Evolutionary conservation across 306 rosid genomes (phyloP).

Genomic region (Astragalus glycyphyllos): DNA sequence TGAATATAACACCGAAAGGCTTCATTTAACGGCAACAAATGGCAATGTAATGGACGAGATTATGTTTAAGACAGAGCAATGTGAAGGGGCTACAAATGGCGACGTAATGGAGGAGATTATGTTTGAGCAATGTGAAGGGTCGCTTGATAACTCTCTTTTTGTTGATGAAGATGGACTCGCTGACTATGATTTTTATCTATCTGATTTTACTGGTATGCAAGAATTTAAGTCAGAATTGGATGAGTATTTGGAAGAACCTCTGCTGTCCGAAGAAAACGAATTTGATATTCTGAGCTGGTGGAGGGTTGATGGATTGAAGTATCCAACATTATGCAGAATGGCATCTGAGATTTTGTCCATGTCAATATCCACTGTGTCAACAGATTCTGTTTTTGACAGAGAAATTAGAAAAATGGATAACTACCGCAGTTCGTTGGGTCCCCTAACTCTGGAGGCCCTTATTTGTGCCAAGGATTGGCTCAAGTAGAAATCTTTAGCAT

Average conservation of each 20-base stretch:
- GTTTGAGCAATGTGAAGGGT: slow-evolving; percentile 56
- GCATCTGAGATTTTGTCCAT: slow-evolving; percentile 88
- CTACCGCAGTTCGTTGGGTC: slow-evolving; percentile 61
- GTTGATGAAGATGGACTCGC: slow-evolving; percentile 62
- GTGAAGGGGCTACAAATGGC: slow-evolving; percentile 39
- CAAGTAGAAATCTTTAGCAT: slow-evolving; percentile 49
- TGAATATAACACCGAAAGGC: slow-evolving; percentile 64
- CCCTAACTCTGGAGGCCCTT: slow-evolving; percentile 80
- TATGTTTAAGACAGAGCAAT: slow-evolving; percentile 55
- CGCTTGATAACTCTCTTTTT: slow-evolving; percentile 57
- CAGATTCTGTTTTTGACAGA: slow-evolving; percentile 75
- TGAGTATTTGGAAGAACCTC: slow-evolving; percentile 82
- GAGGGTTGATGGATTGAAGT: slow-evolving; percentile 63
- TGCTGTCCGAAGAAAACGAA: slow-evolving; percentile 49
- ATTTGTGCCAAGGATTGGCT: slow-evolving; percentile 88
- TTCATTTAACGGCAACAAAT: slow-evolving; percentile 54
- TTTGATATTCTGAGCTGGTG: slow-evolving; percentile 88
- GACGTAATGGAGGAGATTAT: slow-evolving; percentile 45
- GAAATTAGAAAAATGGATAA: slow-evolving; percentile 66
- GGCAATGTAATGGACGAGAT: slow-evolving; percentile 44
- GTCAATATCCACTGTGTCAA: slow-evolving; percentile 67
- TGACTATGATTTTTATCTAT: slow-evolving; percentile 69
- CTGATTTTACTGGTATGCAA: slow-evolving; percentile 66
- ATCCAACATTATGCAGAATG: slow-evolving; percentile 78
- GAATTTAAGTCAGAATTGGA: slow-evolving; percentile 82